phyloP scores from a whole-genome alignment of 1,139 yeast genomes.

The Debaryomyces udenii region DNA sequence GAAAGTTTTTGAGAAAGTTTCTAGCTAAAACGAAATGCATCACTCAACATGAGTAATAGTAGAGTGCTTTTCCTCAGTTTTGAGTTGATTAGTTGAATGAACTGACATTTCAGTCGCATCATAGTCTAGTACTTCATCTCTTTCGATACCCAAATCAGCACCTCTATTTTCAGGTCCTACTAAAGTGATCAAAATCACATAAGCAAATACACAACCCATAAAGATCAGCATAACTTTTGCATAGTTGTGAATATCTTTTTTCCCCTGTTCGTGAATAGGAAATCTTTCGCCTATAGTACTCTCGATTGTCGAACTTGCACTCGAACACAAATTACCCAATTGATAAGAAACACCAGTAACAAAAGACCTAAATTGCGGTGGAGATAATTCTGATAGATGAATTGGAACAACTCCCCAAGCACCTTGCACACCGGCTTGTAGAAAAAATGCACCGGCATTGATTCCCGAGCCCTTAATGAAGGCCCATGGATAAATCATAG shows the following conservation, averaged over 20 bases:
- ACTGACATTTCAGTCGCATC: too few species aligned
- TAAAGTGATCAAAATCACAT: constrained; percentile 56
- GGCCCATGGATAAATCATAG: constrained; percentile 66
- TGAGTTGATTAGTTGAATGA: too few species aligned
- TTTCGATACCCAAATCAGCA: too few species aligned
- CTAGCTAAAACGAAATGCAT: too few species aligned
- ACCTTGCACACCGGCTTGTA: constrained; percentile 75
- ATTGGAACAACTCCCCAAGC: constrained; percentile 79
- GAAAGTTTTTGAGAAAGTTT: too few species aligned
- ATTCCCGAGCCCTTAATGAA: constrained; percentile 47
- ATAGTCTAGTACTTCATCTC: too few species aligned
- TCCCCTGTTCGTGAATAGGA: constrained; percentile 34
- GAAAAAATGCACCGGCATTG: constrained; percentile 69
- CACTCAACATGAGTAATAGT: too few species aligned
- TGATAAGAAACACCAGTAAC: constrained; percentile 71
- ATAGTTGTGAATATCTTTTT: constrained; percentile 45
- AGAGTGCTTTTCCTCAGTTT: too few species aligned
- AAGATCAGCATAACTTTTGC: constrained; percentile 80
- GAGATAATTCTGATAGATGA: constrained; percentile 64
- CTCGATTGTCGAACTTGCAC: constrained; percentile 75
- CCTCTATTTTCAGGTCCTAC: constrained; percentile 75
- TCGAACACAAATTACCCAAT: constrained; percentile 71
- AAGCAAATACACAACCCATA: constrained; percentile 76
- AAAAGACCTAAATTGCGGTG: constrained; percentile 64
- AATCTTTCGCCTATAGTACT: constrained; percentile 63